Evolutionary conservation across 805 yeast species (phyloP).

Genomic region (Wickerhamomyces strasburgensis): DNA sequence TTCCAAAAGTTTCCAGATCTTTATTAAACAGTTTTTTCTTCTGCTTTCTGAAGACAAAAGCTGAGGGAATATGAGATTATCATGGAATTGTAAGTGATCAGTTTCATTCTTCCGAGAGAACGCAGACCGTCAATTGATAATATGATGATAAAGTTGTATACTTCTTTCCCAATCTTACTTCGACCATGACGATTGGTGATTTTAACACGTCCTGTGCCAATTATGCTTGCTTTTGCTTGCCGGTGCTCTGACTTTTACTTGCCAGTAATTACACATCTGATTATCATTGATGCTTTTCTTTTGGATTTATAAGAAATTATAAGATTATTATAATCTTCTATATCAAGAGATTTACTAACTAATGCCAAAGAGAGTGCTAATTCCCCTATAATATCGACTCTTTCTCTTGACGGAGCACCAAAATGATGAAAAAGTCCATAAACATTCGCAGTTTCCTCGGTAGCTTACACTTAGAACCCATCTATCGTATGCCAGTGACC

Average conservation of each 20-base stretch:
- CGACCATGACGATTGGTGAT: constrained; percentile 91
- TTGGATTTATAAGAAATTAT: no score
- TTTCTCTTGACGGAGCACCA: constrained; percentile 15
- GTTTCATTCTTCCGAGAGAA: not conserved
- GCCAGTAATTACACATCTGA: constrained; percentile 80
- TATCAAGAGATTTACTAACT: not conserved
- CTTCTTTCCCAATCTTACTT: constrained; percentile 89
- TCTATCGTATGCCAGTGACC: constrained; percentile 77
- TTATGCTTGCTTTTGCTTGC: constrained; percentile 26
- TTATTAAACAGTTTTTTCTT: not conserved
- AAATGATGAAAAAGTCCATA: constrained; percentile 73
- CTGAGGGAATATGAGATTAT: not conserved
- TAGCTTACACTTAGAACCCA: constrained; percentile 84
- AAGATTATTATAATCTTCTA: no score
- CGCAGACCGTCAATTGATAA: not conserved
- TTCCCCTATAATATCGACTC: not conserved
- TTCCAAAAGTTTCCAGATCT: not conserved
- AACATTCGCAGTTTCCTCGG: constrained; percentile 98
- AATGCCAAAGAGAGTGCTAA: not conserved
- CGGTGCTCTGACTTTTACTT: constrained; percentile 63
- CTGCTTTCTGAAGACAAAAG: no score
- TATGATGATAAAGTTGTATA: constrained; percentile 48
- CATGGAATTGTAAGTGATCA: not conserved
- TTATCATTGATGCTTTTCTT: constrained; percentile 18
- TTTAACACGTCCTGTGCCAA: constrained; percentile 30